Evolutionary conservation across 129 eudicot species (phyloP).

Genomic region (Escallonia herrerae): DNA sequence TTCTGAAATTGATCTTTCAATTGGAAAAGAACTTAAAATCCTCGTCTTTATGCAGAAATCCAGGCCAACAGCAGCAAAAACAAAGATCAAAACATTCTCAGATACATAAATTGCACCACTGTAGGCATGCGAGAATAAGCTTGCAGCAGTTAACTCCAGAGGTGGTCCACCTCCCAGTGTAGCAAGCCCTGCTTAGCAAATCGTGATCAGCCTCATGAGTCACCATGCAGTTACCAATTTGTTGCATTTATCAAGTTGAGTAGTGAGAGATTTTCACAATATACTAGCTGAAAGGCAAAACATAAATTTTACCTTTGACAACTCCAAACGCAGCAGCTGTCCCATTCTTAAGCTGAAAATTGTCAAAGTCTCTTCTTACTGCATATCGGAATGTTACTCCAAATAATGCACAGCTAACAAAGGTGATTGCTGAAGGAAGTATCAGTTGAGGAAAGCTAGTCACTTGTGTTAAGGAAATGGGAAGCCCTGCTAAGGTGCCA

Average conservation of each 20-base stretch:
- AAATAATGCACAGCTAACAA: constrained; percentile 69
- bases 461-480: constrained; percentile 44
- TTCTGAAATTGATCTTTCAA: constrained; percentile 33
- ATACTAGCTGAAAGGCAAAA: not conserved
- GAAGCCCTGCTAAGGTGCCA: constrained; percentile 71
- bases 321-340: constrained; percentile 85
- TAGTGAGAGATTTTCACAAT: not conserved
- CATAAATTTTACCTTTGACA: constrained; percentile 60
- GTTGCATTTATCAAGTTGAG: not conserved
- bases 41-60: constrained; percentile 71
- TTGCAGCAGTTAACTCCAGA: constrained; percentile 43
- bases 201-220: too few species aligned
- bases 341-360: constrained; percentile 76
- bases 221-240: not conserved
- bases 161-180: constrained; percentile 53
- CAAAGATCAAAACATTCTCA: constrained; percentile 61
- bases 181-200: constrained; percentile 63
- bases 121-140: constrained; percentile 64
- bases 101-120: constrained; percentile 56
- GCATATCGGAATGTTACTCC: constrained; percentile 87
- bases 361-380: constrained; percentile 72
- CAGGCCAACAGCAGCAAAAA: constrained; percentile 75
- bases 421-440: constrained; percentile 50
- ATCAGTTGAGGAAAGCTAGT: constrained; percentile 33
- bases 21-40: constrained; percentile 71